Percentiles rank a stretch among this genome's conserved stretches.
Evolutionary conservation across 208 protist genomes (phyloP).

Genomic region (Tritrichomonas foetus): DNA sequence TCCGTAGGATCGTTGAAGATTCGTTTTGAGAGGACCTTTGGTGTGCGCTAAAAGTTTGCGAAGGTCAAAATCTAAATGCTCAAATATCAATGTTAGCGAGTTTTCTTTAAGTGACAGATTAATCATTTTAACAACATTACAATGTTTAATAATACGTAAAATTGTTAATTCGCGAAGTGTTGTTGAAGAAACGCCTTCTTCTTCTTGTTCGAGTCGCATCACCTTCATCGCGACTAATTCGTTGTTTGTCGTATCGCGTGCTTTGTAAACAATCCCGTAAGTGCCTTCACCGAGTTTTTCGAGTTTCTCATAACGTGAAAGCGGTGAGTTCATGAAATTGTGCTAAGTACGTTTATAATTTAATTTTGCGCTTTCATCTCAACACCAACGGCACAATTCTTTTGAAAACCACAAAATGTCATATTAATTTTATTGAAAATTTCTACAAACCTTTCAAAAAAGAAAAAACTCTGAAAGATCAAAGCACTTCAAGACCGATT

Average conservation of each 20-base stretch:
- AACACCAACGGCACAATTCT: too few species aligned
- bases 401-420: too few species aligned
- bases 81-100: slow-evolving; percentile 88
- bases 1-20: slow-evolving; percentile 44
- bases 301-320: neutral
- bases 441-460: too few species aligned
- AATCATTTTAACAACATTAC: slow-evolving; percentile 82
- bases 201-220: slow-evolving; percentile 83
- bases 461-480: too few species aligned
- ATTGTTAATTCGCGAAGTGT: slow-evolving; percentile 92
- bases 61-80: slow-evolving; percentile 85
- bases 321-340: too few species aligned
- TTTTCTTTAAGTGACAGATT: slow-evolving; percentile 83
- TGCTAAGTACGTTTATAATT: too few species aligned
- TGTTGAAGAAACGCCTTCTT: slow-evolving; percentile 91
- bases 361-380: too few species aligned
- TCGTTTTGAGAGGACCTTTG: neutral
- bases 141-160: slow-evolving; percentile 87
- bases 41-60: slow-evolving; percentile 81
- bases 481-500: too few species aligned
- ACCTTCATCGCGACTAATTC: slow-evolving; percentile 93
- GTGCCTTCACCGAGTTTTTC: slow-evolving; percentile 42
- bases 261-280: slow-evolving; percentile 62
- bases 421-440: too few species aligned
- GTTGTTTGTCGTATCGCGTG: slow-evolving; percentile 63